Base-by-base conservation (phyloP, 2,329 filamentous ascomycete genomes). In the Daldinia sp. region DNA sequence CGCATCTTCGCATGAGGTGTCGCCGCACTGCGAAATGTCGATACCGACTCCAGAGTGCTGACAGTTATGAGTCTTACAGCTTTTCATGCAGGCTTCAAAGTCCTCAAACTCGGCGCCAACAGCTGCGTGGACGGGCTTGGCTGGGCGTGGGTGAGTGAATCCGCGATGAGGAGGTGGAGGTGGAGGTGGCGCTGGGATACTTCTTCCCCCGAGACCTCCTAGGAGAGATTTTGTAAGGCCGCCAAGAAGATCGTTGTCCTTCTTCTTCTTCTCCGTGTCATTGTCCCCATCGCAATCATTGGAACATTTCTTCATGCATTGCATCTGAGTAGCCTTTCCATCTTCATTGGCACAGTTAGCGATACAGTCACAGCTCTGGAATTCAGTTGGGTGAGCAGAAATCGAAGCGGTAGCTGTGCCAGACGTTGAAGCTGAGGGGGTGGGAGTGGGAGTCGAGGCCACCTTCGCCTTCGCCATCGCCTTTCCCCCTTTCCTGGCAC, bases 281-380 rank as follows among this genome's bases (percentile, higher is more conserved):
- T 68, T 58, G 23, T 70, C 63, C 18, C 60, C 60, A 20, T 68
- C 65, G n/a, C 65, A 68, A 0, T 18, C 15, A 2, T 64, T 10
- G 1, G 59, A 48, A 30, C 72, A 71, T 6, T 46, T 9, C 10
- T 63, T 23, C 12, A 73, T 60, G 50, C 71, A 73, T 28, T 53
- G n/a, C 46, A 65, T 54, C 37, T 68, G 61, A 12, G 26, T 30
- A 6, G 60, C 60, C 26, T 64, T 59, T 26, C 63, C 69, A 4
- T 67, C 59, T 6, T 63, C 42, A 0, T 57, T 48, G 2, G 62
- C 37, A 50, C 72, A 74, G 3, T 10, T n/a, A 12, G 33, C 15
- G 30, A 66, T 60, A 48, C 72, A 74, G n/a, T 72, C 65, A 28
- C 72, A 74, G 50, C 7, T 37, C 1, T 48, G 5, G 20, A 18